Evolutionary conservation across 176 grass and related monocot species (phyloP).

Genomic region (Dendrocalamus sinicus): DNA sequence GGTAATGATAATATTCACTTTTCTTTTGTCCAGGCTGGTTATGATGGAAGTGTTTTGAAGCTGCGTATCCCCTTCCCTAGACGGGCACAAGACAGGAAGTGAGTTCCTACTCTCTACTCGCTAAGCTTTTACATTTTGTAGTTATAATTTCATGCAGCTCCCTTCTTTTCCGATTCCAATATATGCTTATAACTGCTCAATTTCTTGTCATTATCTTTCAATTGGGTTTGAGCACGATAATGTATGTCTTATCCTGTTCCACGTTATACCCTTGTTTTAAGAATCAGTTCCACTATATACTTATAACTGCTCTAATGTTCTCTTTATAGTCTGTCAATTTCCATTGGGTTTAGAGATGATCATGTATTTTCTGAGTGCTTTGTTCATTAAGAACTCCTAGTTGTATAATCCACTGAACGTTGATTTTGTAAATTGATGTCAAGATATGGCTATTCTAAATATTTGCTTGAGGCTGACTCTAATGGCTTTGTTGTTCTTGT

Average conservation of each 20-base stretch:
- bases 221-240: not conserved
- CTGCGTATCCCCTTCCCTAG: conserved; percentile 89
- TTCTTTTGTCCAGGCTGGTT: conserved; percentile 67
- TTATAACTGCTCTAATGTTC: not conserved
- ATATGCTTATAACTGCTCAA: conserved; percentile 2
- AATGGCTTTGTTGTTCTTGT: conserved; percentile 20
- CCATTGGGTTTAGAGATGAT: not conserved
- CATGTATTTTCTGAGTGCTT: not conserved
- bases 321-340: not conserved
- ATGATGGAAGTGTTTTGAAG: conserved; percentile 74
- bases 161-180: not conserved
- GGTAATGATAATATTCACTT: conserved; percentile 3
- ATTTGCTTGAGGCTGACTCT: not conserved
- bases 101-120: conserved; percentile 3
- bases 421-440: not conserved
- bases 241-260: not conserved
- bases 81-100: conserved; percentile 88
- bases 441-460: conserved; percentile 18
- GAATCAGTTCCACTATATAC: not conserved
- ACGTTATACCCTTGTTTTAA: too few relatives aligned
- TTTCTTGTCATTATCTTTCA: not conserved
- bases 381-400: not conserved
- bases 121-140: not conserved
- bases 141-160: not conserved
- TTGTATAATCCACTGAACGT: not conserved